Conservation (phyloP, 192 early-diverging fungal genomes). For the Coemansia sp. region DNA sequence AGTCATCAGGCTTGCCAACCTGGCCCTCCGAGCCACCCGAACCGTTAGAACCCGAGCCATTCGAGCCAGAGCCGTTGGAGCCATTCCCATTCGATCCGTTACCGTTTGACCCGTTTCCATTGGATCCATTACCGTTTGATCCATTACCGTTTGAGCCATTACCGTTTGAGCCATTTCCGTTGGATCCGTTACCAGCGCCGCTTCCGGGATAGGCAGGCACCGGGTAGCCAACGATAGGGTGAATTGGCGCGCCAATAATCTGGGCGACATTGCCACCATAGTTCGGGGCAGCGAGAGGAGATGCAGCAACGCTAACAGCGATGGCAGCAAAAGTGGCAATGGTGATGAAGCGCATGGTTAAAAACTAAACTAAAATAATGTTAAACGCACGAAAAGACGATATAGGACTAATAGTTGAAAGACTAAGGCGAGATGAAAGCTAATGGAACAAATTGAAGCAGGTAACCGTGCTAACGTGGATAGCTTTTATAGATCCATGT, state of each 20-base stretch:
- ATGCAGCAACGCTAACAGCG: conserved; percentile 33
- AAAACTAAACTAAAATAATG: background rate
- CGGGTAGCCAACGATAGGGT: conserved; percentile 10
- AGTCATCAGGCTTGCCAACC: conserved; percentile 34
- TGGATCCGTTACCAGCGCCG: conserved; percentile 12
- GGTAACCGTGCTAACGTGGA: background rate
- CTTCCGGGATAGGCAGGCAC: conserved; percentile 20
- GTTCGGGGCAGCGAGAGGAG: conserved; percentile 39
- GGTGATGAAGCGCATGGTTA: conserved; percentile 42
- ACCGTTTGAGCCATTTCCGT: conserved; percentile 5
- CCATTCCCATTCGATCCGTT: conserved; percentile 13
- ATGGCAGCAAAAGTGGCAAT: conserved; percentile 25
- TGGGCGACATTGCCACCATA: conserved; percentile 33
- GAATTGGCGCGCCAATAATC: conserved; percentile 22
- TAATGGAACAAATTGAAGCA: background rate
- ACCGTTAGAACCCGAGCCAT: conserved; percentile 18
- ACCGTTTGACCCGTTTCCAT: conserved; percentile 26
- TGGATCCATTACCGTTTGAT: conserved; percentile 12
- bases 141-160: conserved; percentile 7
- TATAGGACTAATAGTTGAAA: background rate
- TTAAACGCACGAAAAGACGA: background rate
- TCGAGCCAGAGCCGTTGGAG: conserved; percentile 18
- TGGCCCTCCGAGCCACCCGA: conserved; percentile 19
- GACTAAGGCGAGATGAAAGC: background rate
- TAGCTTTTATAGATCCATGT: background rate